Evolutionary conservation across 2,329 filamentous ascomycete species (phyloP).

Genomic region (Zasmidium cellare): DNA sequence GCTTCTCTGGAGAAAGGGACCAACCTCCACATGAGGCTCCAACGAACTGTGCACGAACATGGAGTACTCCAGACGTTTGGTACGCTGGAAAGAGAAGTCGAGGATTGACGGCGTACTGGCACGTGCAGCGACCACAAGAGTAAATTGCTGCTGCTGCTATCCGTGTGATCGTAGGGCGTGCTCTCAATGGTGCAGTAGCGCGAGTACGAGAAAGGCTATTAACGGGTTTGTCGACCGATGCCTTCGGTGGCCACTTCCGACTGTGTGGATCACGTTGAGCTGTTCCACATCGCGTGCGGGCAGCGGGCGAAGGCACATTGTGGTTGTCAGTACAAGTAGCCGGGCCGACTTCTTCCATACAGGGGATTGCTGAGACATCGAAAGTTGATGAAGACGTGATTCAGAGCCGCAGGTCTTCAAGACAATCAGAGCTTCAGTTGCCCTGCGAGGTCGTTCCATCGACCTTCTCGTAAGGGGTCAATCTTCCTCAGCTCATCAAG

Average conservation of each 20-base stretch:
- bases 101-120: too few species aligned
- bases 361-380: too few species aligned
- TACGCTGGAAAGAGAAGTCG: not conserved
- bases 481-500: slow-evolving; percentile 65
- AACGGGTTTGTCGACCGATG: not conserved
- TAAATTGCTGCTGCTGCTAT: not conserved
- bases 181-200: not conserved
- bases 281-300: not conserved
- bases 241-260: not conserved
- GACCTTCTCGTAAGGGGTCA: slow-evolving; percentile 71
- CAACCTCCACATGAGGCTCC: not conserved
- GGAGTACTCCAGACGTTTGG: not conserved
- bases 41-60: not conserved
- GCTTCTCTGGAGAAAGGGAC: not conserved
- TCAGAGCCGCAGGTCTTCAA: not conserved
- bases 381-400: too few species aligned
- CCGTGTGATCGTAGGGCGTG: not conserved
- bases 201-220: not conserved
- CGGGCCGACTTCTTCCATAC: too few species aligned
- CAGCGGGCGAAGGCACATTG: not conserved
- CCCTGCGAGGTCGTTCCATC: slow-evolving; percentile 71
- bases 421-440: slow-evolving; percentile 41
- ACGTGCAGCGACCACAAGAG: too few species aligned
- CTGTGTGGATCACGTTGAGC: too few species aligned
- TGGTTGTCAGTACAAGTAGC: not conserved